These are phyloP conservation scores for Penicillium sp. DNA, from an alignment of 2,329 filamentous ascomycete species.

Conservation along the genomic window DNA sequence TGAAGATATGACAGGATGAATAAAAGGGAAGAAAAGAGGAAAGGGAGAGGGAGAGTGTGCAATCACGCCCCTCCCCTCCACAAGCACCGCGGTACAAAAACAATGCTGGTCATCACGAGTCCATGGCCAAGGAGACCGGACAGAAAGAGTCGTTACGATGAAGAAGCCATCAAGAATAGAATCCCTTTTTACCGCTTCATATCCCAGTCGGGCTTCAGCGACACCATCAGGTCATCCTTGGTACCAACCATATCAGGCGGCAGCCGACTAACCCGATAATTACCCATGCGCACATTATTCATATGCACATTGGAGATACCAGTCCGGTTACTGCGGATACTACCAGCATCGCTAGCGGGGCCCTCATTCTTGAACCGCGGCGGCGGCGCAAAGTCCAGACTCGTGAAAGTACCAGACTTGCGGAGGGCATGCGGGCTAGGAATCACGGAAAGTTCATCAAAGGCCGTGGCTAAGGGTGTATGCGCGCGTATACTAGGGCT, in stretches of 20 bases:
- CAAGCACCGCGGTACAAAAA: conserved; percentile 7
- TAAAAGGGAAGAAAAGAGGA: conserved; percentile 11
- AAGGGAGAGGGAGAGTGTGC: neutral
- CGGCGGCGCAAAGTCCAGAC: conserved; percentile 55
- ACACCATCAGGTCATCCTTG: conserved; percentile 65
- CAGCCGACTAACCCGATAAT: conserved; percentile 83
- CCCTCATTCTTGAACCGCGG: conserved; percentile 51
- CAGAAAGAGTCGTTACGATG: conserved; percentile 23
- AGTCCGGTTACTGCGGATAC: conserved; percentile 70
- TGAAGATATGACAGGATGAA: conserved; percentile 15
- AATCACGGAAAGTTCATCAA: conserved; percentile 81
- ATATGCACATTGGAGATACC: conserved; percentile 74
- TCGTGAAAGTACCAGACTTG: conserved; percentile 54
- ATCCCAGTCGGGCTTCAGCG: conserved; percentile 62
- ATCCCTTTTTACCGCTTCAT: conserved; percentile 40
- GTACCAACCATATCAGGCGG: conserved; percentile 83
- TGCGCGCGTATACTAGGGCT: conserved; percentile 72
- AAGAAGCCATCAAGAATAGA: conserved; percentile 6
- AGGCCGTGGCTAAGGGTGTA: conserved; percentile 79
- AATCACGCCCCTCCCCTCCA: neutral
- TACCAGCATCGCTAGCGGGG: conserved; percentile 50
- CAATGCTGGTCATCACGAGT: conserved; percentile 25
- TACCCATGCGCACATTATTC: conserved; percentile 76
- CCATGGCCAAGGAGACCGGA: conserved; percentile 13
- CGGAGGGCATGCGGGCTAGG: conserved; percentile 74